Evolutionary conservation across 2,329 filamentous ascomycete genomes (phyloP).

Genomic region (Fusarium dlaminii): DNA sequence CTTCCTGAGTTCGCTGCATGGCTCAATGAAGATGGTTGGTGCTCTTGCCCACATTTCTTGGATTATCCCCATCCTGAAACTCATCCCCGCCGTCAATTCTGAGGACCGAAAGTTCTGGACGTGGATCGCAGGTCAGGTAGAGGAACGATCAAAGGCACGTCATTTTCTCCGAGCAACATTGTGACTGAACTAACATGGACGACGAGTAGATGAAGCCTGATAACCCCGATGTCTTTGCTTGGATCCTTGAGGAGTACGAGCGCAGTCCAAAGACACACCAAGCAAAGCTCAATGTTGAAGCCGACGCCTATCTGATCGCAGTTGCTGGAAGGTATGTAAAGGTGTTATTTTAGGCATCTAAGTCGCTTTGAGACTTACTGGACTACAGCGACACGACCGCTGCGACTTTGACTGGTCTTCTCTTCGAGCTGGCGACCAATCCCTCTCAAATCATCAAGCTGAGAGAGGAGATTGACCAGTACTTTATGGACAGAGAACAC

Average conservation of each 20-base stretch:
- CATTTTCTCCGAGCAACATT: too few relatives aligned
- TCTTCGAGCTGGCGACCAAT: constrained; percentile 48
- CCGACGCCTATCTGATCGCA: constrained; percentile 44
- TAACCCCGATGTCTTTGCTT: constrained; percentile 45
- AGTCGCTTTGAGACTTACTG: not conserved
- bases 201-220: constrained; percentile 20
- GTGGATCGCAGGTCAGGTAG: constrained; percentile 19
- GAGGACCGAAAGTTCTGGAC: constrained; percentile 10
- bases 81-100: constrained; percentile 3
- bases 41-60: constrained; percentile 36
- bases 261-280: constrained; percentile 24
- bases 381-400: constrained; percentile 49
- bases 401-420: constrained; percentile 45
- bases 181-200: not conserved
- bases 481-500: constrained; percentile 7
- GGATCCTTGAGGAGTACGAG: constrained; percentile 44
- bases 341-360: rapidly evolving
- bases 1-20: constrained; percentile 40
- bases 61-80: constrained; percentile 20
- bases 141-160: constrained; percentile 4
- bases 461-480: constrained; percentile 48
- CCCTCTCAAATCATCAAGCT: constrained; percentile 43
- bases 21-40: constrained; percentile 36
- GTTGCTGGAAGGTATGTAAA: constrained; percentile 45
- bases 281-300: constrained; percentile 39